Evolutionary conservation across 2,329 filamentous ascomycete genomes (phyloP), one percentile per base, ranked within the genome.

Genomic region (Didymella exigua): DNA sequence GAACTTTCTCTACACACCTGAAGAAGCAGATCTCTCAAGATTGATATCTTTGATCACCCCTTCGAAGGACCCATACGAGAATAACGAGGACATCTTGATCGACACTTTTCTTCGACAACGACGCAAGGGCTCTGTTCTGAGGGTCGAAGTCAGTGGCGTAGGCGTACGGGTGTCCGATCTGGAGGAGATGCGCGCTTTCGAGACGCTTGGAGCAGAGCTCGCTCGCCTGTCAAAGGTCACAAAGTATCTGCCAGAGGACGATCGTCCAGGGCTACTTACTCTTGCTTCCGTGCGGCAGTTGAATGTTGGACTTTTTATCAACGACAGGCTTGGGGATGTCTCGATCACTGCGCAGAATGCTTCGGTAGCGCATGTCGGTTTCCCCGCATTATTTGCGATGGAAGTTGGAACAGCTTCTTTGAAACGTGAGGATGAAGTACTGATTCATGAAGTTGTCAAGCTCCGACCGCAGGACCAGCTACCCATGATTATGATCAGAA

Each of bases 211-310:
- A 0, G 87, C 90, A 60, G 95, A 99, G 67, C 73, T 98, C 43
- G 83, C 88, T 5, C 91, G 89, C 62, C 80, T 99, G 5, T 90
- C 92, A 0, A 93, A 87, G 0, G 91, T 99, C 23, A 85, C 93
- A 6, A 98, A 97, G 71, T 98, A 98, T 71, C 81, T 99, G 2
- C 93, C 95, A 0, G 93, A 99, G 65, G 95, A 99, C 74, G 93
- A 99, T 66, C 85, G 93, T 1, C 95, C 95, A 2, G 95, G 95
- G 0, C 79, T 98, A 18, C 79, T 99, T 31, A 92, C 88, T 0
- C 79, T 99, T 31, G 81, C 83, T 0, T 79, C 86, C 26, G 74
- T 97, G 48, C 84, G 86, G 47, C 84, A 86, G 16, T 65, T 91
- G 6, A 82, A 88, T 24, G 75, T 84, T 8, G 79, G 81, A 23